These are phyloP conservation scores for Ceratocystis eucalypticola DNA, from an alignment of 2,329 filamentous ascomycete genomes.

Conservation along the genomic window DNA sequence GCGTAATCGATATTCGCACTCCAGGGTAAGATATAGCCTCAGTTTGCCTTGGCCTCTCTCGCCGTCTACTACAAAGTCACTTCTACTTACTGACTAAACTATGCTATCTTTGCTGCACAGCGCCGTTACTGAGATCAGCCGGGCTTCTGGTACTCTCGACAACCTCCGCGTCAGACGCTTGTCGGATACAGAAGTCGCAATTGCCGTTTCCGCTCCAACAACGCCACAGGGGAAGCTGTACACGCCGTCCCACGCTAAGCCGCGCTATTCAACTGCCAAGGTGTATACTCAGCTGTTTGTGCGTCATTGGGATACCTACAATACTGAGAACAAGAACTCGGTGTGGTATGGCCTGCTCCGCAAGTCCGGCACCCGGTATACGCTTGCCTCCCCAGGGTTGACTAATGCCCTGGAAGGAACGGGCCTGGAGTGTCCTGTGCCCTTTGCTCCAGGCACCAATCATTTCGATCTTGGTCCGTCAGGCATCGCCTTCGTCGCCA, in stretches of 20 bases:
- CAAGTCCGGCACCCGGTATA: conserved; percentile 25
- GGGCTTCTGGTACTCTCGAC: conserved; percentile 35
- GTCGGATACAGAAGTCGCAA: conserved; percentile 35
- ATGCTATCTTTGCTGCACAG: not conserved
- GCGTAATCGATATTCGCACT: conserved; percentile 26
- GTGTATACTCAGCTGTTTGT: conserved; percentile 66
- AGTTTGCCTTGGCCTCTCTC: not conserved
- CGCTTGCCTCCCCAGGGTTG: conserved; percentile 34
- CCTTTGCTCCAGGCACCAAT: conserved; percentile 64
- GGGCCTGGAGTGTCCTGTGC: conserved; percentile 51
- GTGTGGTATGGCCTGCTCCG: conserved; percentile 58
- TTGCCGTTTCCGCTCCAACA: conserved; percentile 50
- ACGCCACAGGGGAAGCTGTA: conserved; percentile 56
- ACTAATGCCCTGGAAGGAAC: conserved; percentile 51
- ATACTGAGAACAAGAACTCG: conserved; percentile 52
- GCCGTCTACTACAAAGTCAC: not conserved
- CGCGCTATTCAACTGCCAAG: conserved; percentile 49
- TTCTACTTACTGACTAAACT: not conserved
- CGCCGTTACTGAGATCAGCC: conserved; percentile 14
- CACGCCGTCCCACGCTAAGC: conserved; percentile 47
- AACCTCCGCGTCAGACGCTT: conserved; percentile 46
- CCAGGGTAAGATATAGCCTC: conserved; percentile 13
- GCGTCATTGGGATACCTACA: conserved; percentile 72
- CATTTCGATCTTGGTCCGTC: conserved; percentile 61
- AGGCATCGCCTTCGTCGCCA: conserved; percentile 61